Evolutionary conservation across 441 rosid genomes (phyloP).

Genomic region (Erodium texanum): DNA sequence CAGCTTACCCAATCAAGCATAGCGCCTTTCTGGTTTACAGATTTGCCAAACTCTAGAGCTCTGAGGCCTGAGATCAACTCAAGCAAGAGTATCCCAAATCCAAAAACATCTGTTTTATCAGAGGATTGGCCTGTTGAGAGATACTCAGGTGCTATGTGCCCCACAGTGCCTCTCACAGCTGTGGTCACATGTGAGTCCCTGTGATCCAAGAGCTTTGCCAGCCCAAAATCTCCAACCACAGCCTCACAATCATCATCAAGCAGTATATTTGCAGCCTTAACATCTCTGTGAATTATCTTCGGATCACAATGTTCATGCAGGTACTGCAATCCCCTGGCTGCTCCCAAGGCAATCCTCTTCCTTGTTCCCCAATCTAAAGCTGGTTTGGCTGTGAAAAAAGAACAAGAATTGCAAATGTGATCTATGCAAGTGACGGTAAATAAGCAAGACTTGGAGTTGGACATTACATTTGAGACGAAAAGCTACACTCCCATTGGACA

Average conservation of each 20-base stretch:
- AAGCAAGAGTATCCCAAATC: slow-evolving; percentile 84
- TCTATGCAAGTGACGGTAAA: neutral
- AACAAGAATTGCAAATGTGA: neutral
- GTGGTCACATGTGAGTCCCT: slow-evolving; percentile 82
- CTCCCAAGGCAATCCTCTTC: slow-evolving; percentile 73
- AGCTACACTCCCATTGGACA: slow-evolving; percentile 96
- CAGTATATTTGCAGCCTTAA: slow-evolving; percentile 87
- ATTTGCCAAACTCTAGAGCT: slow-evolving; percentile 76
- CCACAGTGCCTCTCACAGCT: slow-evolving; percentile 86
- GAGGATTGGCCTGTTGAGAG: slow-evolving; percentile 97
- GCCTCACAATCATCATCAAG: slow-evolving; percentile 89
- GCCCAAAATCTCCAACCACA: slow-evolving; percentile 91
- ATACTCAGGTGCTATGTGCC: slow-evolving; percentile 91
- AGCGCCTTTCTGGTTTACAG: slow-evolving; percentile 71
- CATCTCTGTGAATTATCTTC: slow-evolving; percentile 51
- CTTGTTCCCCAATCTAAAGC: slow-evolving; percentile 74
- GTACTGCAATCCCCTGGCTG: slow-evolving; percentile 80
- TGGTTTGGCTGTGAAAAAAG: slow-evolving; percentile 51
- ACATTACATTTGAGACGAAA: slow-evolving; percentile 72
- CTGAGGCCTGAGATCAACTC: slow-evolving; percentile 70
- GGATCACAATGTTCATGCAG: slow-evolving; percentile 42
- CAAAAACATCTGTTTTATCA: slow-evolving; percentile 94
- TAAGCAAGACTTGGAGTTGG: neutral
- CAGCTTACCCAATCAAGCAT: slow-evolving; percentile 64
- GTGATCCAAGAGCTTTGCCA: slow-evolving; percentile 85